Base-by-base conservation (phyloP, 1,139 yeast species). In the Groenewaldozyma sp. region DNA sequence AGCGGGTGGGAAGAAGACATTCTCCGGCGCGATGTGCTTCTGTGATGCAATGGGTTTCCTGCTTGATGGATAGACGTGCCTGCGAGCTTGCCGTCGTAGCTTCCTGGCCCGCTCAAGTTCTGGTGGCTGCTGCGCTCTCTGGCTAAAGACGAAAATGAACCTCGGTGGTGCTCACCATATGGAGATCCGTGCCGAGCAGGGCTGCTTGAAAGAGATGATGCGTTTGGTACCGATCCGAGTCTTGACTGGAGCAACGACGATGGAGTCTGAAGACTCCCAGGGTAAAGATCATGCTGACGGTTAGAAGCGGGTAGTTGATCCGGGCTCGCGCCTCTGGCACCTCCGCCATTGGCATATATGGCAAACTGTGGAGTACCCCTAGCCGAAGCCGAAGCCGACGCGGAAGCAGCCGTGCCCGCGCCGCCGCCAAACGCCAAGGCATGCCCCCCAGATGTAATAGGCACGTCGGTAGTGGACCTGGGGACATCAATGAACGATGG, bases 11-110 rank as follows among this genome's bases (percentile, higher is more conserved):
- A 35, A 6, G 36, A 35, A 7, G 36, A 35, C 29, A 31, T 18
- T 16, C 39, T n/a, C 6, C 39, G 13, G 20, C 39, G 38, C 5
- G 41, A 35, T 4, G 36, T 20, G 16, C 32, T 28, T 37, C 42
- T 26, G 28, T 37, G 36, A 20, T 24, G 37, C 18, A 17, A 20
- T 9, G n/a, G 22, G n/a, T 14, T 14, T 6, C 22, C 37, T n/a
- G 28, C 26, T 18, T 10, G 31, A 34, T 34, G 31, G 9, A 34
- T 24, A 7, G 38, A 24, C 16, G 26, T 13, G 13, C 14, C 21
- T 27, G 7, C 14, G 7, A 33, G 35, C 36, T 22, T 22, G 7
- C 11, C 26, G 26, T 22, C 7, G 26, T 11, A 7, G 26, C 26
- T 22, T 22, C 26, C 26, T 7, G 11, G 11, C 26, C 26, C 26